Percentiles rank a stretch among this genome's conserved stretches.
Evolutionary conservation across 2,329 filamentous ascomycete species (phyloP).

Genomic region (Cordyceps militaris): DNA sequence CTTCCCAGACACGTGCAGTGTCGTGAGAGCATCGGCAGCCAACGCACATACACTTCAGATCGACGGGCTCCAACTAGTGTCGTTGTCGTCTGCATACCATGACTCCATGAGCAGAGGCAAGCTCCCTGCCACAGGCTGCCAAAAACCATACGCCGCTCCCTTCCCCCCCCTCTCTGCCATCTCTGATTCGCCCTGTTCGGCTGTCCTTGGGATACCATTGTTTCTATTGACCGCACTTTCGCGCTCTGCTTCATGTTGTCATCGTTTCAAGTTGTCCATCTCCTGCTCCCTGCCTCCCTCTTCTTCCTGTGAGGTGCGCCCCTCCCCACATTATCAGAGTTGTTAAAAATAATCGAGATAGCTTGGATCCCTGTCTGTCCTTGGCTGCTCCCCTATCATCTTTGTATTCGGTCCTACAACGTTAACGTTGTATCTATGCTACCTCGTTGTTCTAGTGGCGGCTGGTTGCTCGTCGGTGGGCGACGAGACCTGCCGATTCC

Average conservation of each 20-base stretch:
- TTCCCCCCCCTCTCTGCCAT: background rate
- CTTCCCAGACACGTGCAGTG: background rate
- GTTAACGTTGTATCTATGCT: constrained; percentile 3
- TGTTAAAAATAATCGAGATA: constrained; percentile 5
- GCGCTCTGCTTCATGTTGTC: constrained; percentile 1
- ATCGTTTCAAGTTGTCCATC: constrained; percentile 3
- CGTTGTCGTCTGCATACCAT: background rate
- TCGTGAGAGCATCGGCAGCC: background rate
- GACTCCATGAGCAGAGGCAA: background rate
- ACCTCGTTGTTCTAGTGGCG: background rate
- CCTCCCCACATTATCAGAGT: background rate
- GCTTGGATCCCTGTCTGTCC: background rate
- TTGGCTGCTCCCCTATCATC: background rate
- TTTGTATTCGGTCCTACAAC: background rate
- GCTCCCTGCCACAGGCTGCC: background rate
- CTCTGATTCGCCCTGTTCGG: background rate
- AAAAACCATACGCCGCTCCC: background rate
- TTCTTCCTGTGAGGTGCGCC: background rate
- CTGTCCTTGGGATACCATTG: background rate
- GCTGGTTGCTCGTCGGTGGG: background rate
- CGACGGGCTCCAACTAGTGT: background rate
- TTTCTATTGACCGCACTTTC: constrained; percentile 6
- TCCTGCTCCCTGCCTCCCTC: background rate
- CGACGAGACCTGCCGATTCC: background rate
- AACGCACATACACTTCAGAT: background rate